phyloP scores from a whole-genome alignment of 2,329 filamentous ascomycete genomes.

The Pseudogymnoascus sp. region DNA sequence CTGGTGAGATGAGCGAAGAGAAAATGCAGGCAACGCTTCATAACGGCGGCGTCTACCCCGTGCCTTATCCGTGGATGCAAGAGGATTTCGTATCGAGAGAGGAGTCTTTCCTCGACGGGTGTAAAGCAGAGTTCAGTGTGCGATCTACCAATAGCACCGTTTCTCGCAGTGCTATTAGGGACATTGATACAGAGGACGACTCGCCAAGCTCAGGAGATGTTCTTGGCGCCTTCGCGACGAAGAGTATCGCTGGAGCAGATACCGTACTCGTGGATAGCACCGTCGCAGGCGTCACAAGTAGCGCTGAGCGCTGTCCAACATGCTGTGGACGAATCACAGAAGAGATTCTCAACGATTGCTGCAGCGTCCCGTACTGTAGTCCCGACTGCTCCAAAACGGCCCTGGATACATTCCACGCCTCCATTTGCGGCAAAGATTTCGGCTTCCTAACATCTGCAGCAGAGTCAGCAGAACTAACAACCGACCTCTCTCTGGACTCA shows the following conservation, averaged over 20 bases:
- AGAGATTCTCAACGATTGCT: conserved; percentile 18
- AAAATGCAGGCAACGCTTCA: conserved; percentile 18
- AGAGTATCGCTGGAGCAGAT: conserved; percentile 17
- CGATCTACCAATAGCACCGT: conserved; percentile 21
- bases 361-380: conserved; percentile 24
- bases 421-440: conserved; percentile 27
- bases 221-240: conserved; percentile 20
- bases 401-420: conserved; percentile 22
- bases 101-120: conserved; percentile 16
- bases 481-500: conserved; percentile 22
- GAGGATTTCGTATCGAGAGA: conserved; percentile 19
- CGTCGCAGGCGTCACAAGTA: conserved; percentile 15
- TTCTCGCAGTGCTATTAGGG: conserved; percentile 20
- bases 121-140: conserved; percentile 19
- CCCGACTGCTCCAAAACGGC: conserved; percentile 22
- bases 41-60: conserved; percentile 23
- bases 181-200: conserved; percentile 11
- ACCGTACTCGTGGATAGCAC: conserved; percentile 19
- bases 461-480: conserved; percentile 15
- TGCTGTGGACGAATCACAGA: conserved; percentile 22
- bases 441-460: conserved; percentile 21
- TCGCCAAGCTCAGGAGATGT: conserved; percentile 20
- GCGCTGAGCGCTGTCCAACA: conserved; percentile 17
- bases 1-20: conserved; percentile 18
- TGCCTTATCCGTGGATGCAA: conserved; percentile 22